phyloP scores from a whole-genome alignment of 441 rosid species.

The Euphorbia celastroides region DNA sequence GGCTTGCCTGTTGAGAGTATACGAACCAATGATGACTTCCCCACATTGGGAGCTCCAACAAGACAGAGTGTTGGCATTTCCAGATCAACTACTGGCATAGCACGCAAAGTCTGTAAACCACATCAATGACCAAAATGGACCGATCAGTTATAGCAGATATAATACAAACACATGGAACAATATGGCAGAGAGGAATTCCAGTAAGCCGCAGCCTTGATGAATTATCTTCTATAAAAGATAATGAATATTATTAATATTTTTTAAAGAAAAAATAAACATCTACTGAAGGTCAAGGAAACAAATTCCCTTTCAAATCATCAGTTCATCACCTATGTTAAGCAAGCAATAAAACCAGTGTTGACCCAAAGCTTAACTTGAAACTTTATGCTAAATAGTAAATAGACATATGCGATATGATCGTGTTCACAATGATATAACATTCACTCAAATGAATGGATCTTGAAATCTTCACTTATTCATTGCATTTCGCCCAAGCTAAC shows the following conservation, averaged over 20 bases:
- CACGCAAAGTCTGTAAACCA: constrained; percentile 70
- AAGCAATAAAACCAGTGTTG: background rate
- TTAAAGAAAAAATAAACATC: background rate
- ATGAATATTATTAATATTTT: background rate
- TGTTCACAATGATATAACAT: too few relatives aligned
- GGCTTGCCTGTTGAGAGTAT: constrained; percentile 95
- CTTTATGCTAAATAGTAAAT: too few relatives aligned
- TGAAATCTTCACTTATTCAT: background rate
- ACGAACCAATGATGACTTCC: constrained; percentile 92
- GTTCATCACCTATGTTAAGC: background rate
- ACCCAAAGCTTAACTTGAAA: background rate
- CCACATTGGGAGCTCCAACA: constrained; percentile 98
- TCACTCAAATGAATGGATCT: background rate
- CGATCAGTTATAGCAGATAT: constrained; percentile 1
- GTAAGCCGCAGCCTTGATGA: background rate
- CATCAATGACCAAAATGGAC: constrained; percentile 2
- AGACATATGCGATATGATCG: too few relatives aligned
- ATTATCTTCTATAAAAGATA: background rate
- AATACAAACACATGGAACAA: constrained; percentile 1
- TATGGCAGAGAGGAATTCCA: background rate
- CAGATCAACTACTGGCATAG: constrained; percentile 92
- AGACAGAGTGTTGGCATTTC: constrained; percentile 93
- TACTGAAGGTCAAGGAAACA: background rate
- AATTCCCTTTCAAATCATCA: background rate
- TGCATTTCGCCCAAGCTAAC: background rate